phyloP scores from a whole-genome alignment of 2,329 filamentous ascomycete genomes.

The Raffaelea arxii region DNA sequence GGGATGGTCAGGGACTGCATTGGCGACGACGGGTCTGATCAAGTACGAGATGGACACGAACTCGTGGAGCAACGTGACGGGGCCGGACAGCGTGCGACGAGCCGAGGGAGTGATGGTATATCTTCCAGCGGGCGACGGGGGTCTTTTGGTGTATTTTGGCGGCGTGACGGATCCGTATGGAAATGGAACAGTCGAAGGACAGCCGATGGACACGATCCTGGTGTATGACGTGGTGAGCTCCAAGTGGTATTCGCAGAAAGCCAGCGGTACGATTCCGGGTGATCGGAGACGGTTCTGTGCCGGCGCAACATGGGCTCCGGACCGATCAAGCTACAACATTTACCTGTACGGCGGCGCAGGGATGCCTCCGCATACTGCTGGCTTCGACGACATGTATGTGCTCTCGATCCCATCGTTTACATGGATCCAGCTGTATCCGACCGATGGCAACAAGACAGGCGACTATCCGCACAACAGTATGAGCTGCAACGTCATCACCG shows the following conservation, averaged over 20 bases:
- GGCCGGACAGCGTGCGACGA: conserved; percentile 40
- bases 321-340: conserved; percentile 55
- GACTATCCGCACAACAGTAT: conserved; percentile 42
- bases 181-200: conserved; percentile 36
- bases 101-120: conserved; percentile 53
- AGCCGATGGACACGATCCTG: conserved; percentile 41
- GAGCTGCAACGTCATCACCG: conserved; percentile 45
- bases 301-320: conserved; percentile 47
- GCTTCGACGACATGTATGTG: conserved; percentile 54
- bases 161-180: conserved; percentile 38
- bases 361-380: conserved; percentile 33
- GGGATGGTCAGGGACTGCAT: conserved; percentile 36
- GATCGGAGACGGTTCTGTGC: conserved; percentile 51
- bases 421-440: conserved; percentile 48
- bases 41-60: conserved; percentile 46
- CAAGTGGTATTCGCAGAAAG: conserved; percentile 51
- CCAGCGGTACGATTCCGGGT: conserved; percentile 41
- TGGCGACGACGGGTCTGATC: conserved; percentile 42
- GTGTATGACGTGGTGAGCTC: conserved; percentile 51
- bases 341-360: conserved; percentile 52
- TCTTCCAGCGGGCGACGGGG: conserved; percentile 48
- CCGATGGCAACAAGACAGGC: conserved; percentile 26
- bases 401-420: conserved; percentile 52
- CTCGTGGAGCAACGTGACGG: conserved; percentile 41
- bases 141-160: conserved; percentile 53